phyloP scores from a whole-genome alignment of 768 basidiomycete genomes.

The Mycena albidolilacea region DNA sequence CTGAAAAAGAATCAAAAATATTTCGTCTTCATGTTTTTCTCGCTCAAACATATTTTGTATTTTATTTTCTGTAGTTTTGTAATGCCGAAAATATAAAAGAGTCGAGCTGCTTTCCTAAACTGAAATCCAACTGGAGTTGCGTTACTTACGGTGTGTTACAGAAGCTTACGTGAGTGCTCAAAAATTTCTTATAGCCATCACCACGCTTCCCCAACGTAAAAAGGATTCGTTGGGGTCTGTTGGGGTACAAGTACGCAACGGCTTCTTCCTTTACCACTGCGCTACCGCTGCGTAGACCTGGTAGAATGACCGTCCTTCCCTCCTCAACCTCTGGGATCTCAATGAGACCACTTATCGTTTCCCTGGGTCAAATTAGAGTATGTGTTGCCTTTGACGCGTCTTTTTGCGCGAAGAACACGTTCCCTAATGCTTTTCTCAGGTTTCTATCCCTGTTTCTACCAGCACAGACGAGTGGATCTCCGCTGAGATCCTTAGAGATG shows the following conservation, averaged over 20 bases:
- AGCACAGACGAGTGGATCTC: constrained; percentile 88
- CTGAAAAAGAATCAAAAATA: too few species aligned
- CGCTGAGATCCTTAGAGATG: constrained; percentile 92
- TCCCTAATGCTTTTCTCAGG: constrained; percentile 54
- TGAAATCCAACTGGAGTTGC: too few species aligned
- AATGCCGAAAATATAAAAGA: too few species aligned
- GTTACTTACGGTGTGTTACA: too few species aligned
- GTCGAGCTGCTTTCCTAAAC: too few species aligned
- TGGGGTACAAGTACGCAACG: too few species aligned
- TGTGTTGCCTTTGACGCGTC: constrained; percentile 44
- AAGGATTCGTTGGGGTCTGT: constrained; percentile 17
- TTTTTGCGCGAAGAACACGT: constrained; percentile 18
- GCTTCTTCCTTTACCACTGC: constrained; percentile 11
- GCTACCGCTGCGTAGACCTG: constrained; percentile 3
- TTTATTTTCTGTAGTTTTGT: too few species aligned
- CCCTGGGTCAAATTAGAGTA: constrained; percentile 68
- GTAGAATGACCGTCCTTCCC: constrained; percentile 24
- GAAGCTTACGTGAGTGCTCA: too few species aligned
- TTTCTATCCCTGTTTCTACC: constrained; percentile 92
- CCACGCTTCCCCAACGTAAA: too few species aligned
- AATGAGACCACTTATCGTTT: constrained; percentile 65
- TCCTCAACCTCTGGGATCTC: constrained; percentile 47
- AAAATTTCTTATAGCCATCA: too few species aligned
- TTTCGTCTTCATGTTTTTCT: too few species aligned
- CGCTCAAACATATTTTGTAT: too few species aligned